phyloP scores from a whole-genome alignment of 2,329 filamentous ascomycete genomes.

The Diaporthe caulivora region DNA sequence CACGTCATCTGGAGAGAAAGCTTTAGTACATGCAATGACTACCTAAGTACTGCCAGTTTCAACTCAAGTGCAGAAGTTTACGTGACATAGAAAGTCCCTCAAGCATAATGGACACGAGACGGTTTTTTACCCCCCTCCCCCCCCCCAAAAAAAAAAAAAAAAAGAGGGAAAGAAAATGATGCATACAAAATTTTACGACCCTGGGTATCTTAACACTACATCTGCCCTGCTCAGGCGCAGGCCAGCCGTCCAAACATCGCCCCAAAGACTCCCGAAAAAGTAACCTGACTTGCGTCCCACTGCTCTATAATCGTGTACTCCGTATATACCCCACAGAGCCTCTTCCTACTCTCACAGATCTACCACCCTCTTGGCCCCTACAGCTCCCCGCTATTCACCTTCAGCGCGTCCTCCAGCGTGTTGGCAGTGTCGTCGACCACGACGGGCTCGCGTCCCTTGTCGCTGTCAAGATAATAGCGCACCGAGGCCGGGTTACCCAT shows the following conservation, averaged over 20 bases:
- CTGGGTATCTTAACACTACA: constrained; percentile 23
- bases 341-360: background rate
- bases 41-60: too few relatives aligned
- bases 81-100: too few relatives aligned
- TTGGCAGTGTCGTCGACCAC: constrained; percentile 11
- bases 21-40: too few relatives aligned
- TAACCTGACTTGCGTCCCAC: constrained; percentile 9
- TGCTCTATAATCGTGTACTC: constrained; percentile 7
- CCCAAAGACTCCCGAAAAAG: too few relatives aligned
- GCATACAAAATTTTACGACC: background rate
- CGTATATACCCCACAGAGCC: background rate
- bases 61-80: too few relatives aligned
- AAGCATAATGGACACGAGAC: too few relatives aligned
- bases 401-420: constrained; percentile 41
- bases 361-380: background rate
- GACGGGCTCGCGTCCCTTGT: constrained; percentile 15
- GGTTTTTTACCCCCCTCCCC: too few relatives aligned
- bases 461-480: constrained; percentile 35
- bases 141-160: too few relatives aligned
- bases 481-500: constrained; percentile 47
- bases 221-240: background rate
- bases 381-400: constrained; percentile 27
- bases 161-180: background rate
- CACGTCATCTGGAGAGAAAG: too few relatives aligned
- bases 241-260: background rate